These are phyloP conservation scores for Mycocentrospora acerina DNA, from an alignment of 2,329 filamentous ascomycete genomes.

Conservation along the genomic window DNA sequence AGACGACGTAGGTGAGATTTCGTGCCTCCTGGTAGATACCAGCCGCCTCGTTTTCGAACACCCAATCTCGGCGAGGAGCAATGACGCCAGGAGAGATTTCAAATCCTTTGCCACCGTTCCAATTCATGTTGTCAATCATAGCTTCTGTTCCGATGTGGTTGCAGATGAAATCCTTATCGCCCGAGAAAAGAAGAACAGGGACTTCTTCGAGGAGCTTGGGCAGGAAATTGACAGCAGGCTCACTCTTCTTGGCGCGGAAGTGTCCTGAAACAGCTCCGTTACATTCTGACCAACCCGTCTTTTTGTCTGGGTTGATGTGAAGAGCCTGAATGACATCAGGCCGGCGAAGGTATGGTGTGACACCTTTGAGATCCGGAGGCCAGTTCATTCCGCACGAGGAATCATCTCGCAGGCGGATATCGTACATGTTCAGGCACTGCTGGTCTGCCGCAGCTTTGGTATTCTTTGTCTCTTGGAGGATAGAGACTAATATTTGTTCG, in stretches of 20 bases:
- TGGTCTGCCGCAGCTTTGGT: constrained; percentile 53
- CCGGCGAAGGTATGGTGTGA: constrained; percentile 83
- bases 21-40: constrained; percentile 94
- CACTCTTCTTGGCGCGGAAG: constrained; percentile 71
- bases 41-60: constrained; percentile 82
- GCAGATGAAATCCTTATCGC: constrained; percentile 92
- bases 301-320: constrained; percentile 79
- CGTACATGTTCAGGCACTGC: constrained; percentile 93
- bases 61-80: constrained; percentile 92
- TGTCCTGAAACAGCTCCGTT: constrained; percentile 72
- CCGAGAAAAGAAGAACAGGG: constrained; percentile 84
- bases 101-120: constrained; percentile 90
- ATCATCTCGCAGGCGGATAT: constrained; percentile 79
- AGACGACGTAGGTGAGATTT: constrained; percentile 92
- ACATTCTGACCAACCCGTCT: constrained; percentile 90
- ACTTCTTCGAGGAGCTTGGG: constrained; percentile 77
- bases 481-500: constrained; percentile 72
- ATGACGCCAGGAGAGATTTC: constrained; percentile 82
- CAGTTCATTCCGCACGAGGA: constrained; percentile 96
- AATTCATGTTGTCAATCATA: constrained; percentile 84
- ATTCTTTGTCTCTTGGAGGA: constrained; percentile 67
- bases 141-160: constrained; percentile 94
- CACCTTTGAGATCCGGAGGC: constrained; percentile 78
- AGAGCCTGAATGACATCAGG: constrained; percentile 77
- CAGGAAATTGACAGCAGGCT: constrained; percentile 71